A percentile compares a stretch with the other conserved stretches of the same genome.
These are phyloP conservation scores for Sedum album DNA, from an alignment of 164 flowering plant genomes.

Conservation along the genomic window DNA sequence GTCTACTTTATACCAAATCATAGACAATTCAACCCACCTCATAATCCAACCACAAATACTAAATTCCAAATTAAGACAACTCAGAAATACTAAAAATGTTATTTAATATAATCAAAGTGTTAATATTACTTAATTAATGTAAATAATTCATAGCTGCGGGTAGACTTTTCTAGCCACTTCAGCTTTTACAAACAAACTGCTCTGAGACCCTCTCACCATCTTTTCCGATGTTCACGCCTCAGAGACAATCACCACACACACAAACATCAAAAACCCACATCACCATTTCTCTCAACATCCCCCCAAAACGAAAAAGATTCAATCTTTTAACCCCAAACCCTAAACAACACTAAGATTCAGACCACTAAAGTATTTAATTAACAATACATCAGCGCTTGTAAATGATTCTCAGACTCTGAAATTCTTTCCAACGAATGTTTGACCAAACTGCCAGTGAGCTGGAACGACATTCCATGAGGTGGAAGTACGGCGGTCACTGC, in stretches of 20 bases:
- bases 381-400: neutral
- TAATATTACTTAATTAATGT: neutral
- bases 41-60: neutral
- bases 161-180: too few species aligned
- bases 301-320: neutral
- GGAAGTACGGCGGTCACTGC: constrained; percentile 56
- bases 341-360: neutral
- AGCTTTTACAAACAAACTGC: too few species aligned
- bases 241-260: neutral
- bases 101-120: neutral
- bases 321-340: neutral
- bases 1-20: constrained; percentile 1
- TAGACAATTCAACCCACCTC: neutral
- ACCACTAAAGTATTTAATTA: neutral
- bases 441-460: constrained; percentile 70
- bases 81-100: neutral
- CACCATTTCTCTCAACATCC: too few species aligned
- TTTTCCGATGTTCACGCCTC: neutral
- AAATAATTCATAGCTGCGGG: too few species aligned
- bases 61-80: neutral
- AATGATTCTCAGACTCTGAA: constrained; percentile 42
- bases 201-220: neutral
- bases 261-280: neutral
- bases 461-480: constrained; percentile 68
- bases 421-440: constrained; percentile 64